phyloP scores from a whole-genome alignment of 2,329 filamentous ascomycete species.

The Colletotrichum eleusines region DNA sequence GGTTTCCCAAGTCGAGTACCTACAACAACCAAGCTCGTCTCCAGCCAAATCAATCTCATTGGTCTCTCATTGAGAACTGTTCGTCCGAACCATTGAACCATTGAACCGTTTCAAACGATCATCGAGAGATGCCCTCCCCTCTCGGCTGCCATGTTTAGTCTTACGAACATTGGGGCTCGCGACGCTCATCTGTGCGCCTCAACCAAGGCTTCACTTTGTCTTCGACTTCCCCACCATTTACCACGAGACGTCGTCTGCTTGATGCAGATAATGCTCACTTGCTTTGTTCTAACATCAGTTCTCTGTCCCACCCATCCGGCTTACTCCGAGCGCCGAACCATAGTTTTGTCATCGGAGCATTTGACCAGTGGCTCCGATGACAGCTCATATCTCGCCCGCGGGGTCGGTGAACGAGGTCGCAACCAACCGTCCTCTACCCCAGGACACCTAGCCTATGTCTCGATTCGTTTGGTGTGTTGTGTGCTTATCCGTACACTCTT shows the following conservation, averaged over 20 bases:
- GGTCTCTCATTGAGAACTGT: not conserved
- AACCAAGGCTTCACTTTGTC: not conserved
- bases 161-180: not conserved
- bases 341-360: conserved; percentile 5
- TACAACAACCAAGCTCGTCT: not conserved
- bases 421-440: conserved; percentile 4
- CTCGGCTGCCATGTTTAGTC: too few relatives aligned
- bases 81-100: conserved; percentile 9
- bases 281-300: not conserved
- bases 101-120: not conserved
- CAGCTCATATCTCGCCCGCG: conserved; percentile 24
- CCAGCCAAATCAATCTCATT: not conserved
- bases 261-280: not conserved
- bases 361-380: conserved; percentile 11
- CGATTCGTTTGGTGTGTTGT: not conserved
- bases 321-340: conserved; percentile 25
- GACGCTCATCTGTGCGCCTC: not conserved
- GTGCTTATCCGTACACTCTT: not conserved
- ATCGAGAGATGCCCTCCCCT: not conserved
- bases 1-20: not conserved
- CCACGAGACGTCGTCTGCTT: not conserved
- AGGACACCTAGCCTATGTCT: not conserved
- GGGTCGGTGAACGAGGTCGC: conserved; percentile 11
- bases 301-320: not conserved
- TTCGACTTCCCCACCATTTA: not conserved